Conservation (phyloP, 106 monocot genomes). For the Acorus calamus region DNA sequence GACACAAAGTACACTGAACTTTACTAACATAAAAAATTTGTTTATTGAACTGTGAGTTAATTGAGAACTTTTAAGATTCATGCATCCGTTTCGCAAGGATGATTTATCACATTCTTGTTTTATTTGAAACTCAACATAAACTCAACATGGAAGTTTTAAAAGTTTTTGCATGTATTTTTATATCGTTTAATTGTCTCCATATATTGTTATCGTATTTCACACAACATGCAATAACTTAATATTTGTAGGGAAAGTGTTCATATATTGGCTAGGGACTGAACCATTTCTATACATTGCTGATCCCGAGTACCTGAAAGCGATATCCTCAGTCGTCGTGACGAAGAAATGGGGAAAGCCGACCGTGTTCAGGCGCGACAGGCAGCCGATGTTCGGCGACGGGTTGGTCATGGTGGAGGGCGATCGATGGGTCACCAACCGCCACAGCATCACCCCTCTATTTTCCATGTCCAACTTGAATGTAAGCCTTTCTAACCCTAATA, state of each 20-base stretch:
- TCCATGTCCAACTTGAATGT: constrained; percentile 58
- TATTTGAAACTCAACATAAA: too few species aligned
- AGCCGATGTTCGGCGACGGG: constrained; percentile 67
- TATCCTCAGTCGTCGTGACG: constrained; percentile 14
- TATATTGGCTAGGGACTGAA: constrained; percentile 84
- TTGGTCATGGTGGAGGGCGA: constrained; percentile 58
- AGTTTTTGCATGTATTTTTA: too few species aligned
- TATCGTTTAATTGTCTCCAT: too few species aligned
- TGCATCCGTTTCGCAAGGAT: neutral
- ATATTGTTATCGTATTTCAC: too few species aligned
- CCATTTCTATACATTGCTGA: constrained; percentile 59
- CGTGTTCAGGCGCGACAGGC: constrained; percentile 49
- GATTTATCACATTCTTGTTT: too few species aligned
- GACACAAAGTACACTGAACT: too few species aligned
- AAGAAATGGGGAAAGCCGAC: constrained; percentile 56
- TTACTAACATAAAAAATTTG: too few species aligned
- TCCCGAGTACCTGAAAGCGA: constrained; percentile 35
- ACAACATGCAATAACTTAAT: too few species aligned
- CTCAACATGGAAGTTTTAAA: too few species aligned
- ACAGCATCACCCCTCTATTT: constrained; percentile 57
- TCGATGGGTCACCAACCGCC: constrained; percentile 45
- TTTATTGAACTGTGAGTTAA: too few species aligned
- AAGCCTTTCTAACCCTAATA: neutral
- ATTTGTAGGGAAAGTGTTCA: constrained; percentile 56
- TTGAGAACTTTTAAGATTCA: neutral